Evolutionary conservation across 1,139 yeast genomes (phyloP).

Genomic region (Kodamaea alishanica): DNA sequence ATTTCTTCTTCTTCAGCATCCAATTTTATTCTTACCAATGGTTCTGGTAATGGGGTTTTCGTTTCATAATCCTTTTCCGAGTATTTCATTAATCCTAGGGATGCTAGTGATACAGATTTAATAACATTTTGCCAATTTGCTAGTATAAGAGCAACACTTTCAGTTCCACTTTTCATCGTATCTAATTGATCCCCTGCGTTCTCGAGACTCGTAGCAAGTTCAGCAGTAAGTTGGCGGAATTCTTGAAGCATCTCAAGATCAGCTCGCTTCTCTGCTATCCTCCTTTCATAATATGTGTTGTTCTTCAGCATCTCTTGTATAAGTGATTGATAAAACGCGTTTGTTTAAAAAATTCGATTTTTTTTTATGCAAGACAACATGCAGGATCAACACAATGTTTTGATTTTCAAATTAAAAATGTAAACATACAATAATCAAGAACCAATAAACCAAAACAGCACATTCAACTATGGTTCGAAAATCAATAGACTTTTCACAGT

Average conservation of each 20-base stretch:
- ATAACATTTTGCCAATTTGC: conserved; percentile 71
- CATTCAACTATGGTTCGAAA: conserved; percentile 19
- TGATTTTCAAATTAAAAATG: background rate
- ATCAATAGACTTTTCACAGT: conserved; percentile 20
- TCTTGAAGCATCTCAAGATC: conserved; percentile 53
- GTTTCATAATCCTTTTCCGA: conserved; percentile 44
- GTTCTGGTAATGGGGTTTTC: conserved; percentile 41
- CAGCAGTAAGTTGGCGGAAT: conserved; percentile 46
- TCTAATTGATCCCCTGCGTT: conserved; percentile 46
- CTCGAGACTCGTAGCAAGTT: conserved; percentile 47
- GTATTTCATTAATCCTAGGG: conserved; percentile 52
- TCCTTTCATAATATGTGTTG: conserved; percentile 22
- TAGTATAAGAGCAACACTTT: conserved; percentile 50
- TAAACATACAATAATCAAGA: too few species aligned
- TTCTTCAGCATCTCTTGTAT: conserved; percentile 14
- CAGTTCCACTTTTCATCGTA: conserved; percentile 55
- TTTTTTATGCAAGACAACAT: too few species aligned
- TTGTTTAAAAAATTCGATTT: too few species aligned
- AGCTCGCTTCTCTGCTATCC: conserved; percentile 42
- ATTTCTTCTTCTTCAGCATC: conserved; percentile 30
- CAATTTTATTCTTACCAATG: conserved; percentile 63
- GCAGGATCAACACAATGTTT: conserved; percentile 2
- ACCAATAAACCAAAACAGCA: conserved; percentile 2
- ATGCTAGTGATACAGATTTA: conserved; percentile 64
- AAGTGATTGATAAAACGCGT: background rate